Evolutionary conservation across 176 grass and related monocot species (phyloP).

Genomic region (Eragrostis nindensis): DNA sequence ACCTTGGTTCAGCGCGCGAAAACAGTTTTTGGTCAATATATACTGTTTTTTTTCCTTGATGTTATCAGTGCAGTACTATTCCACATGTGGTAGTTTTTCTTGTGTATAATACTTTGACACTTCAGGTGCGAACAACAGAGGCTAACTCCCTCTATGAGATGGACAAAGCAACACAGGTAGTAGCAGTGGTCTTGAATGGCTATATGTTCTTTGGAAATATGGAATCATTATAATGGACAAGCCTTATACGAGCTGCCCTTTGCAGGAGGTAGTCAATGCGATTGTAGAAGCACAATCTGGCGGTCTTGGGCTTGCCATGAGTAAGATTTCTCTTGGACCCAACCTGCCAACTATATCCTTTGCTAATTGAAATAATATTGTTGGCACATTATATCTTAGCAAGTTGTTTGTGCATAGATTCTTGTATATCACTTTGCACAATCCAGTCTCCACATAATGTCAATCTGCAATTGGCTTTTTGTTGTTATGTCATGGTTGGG

Average conservation of each 20-base stretch:
- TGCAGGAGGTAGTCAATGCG: constrained; percentile 83
- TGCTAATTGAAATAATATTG: constrained; percentile 21
- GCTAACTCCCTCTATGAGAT: constrained; percentile 90
- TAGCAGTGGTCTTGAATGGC: background rate
- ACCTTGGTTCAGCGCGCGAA: background rate
- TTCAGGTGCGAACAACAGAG: constrained; percentile 65
- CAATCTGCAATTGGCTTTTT: background rate
- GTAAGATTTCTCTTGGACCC: constrained; percentile 71
- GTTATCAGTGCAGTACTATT: background rate
- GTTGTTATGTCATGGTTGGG: background rate
- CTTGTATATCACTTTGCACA: constrained; percentile 15
- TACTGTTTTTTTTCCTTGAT: no score
- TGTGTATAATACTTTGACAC: constrained; percentile 30
- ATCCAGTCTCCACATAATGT: background rate
- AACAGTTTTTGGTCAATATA: no score
- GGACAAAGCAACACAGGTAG: constrained; percentile 93
- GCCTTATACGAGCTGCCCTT: constrained; percentile 12
- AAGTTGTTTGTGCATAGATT: background rate
- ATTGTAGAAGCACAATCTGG: constrained; percentile 84
- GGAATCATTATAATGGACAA: background rate
- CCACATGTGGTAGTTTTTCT: background rate
- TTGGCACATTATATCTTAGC: background rate
- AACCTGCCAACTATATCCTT: constrained; percentile 95
- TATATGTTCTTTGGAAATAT: constrained; percentile 21
- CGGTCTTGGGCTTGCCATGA: constrained; percentile 59